phyloP scores from a whole-genome alignment of 2,329 filamentous ascomycete species.

The Claviceps sorghi region DNA sequence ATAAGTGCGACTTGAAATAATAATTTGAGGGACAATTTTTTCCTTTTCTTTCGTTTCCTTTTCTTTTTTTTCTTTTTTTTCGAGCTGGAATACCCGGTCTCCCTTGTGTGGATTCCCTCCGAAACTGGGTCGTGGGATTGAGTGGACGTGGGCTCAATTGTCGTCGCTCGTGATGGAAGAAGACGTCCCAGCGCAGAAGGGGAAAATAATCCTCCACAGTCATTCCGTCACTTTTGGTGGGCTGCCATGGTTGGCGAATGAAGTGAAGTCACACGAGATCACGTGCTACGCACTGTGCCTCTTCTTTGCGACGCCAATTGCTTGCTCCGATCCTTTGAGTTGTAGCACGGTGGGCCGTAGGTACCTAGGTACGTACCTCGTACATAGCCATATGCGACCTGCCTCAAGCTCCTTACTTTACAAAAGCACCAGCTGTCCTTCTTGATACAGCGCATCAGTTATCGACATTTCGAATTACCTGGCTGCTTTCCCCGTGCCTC shows the following conservation, averaged over 20 bases:
- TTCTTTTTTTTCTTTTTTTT: background rate
- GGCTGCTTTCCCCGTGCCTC: background rate
- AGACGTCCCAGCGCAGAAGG: slow-evolving; percentile 6
- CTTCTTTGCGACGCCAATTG: background rate
- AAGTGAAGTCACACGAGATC: slow-evolving; percentile 14
- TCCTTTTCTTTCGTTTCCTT: too few relatives aligned
- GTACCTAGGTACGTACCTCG: background rate
- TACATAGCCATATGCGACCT: background rate
- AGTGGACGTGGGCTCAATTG: background rate
- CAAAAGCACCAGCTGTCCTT: slow-evolving; percentile 11
- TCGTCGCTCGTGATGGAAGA: background rate
- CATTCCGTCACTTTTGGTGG: slow-evolving; percentile 10
- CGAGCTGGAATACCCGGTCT: background rate
- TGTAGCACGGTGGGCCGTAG: background rate
- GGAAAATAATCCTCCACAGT: slow-evolving; percentile 4
- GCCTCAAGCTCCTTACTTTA: background rate
- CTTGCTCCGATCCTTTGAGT: background rate
- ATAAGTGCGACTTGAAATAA: background rate
- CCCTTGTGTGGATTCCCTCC: background rate
- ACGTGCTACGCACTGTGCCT: slow-evolving; percentile 10
- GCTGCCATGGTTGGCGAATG: slow-evolving; percentile 11
- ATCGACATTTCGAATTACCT: background rate
- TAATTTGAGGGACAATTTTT: background rate
- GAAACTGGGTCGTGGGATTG: background rate
- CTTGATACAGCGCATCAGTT: background rate